Base-by-base conservation (phyloP, 2,329 filamentous ascomycete genomes). In the Pseudogymnoascus verrucosus region DNA sequence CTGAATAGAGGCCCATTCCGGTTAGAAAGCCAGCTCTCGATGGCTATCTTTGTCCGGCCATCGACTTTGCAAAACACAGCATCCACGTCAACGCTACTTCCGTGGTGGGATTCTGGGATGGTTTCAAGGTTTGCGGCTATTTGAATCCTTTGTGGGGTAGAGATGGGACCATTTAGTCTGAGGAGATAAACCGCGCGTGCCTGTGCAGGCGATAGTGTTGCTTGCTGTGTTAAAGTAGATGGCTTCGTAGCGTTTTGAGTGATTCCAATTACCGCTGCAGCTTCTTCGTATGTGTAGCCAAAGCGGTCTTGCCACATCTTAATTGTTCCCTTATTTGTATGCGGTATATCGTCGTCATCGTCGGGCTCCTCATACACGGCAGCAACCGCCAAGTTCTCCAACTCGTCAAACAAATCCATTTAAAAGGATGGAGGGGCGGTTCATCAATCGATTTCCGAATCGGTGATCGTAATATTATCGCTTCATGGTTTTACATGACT, bases 271-370 rank as follows among this genome's bases (percentile, higher is more conserved):
- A 62, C 1, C 57, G 64, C 44, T 62, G 23, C 37, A 60, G 64
- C 64, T 40, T 76, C 74, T 67, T 78, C 76, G 64, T 77, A 78
- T 1, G 74, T 72, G 64, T 77, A 65, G 12, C 47, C 28, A 21
- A 61, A 65, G 23, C 23, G 34, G 8, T 63, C 23, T 28, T 63
- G 64, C 47, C 36, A 65, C 26, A 16, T 19, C 16, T 51, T 63
- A 37, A 63, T 61, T 28, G 36, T 61, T 28, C 21, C 37, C 44
- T 11, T n/a, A 14, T 54, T 31, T 54, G 23, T 14, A 54, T 28
- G 14, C n/a, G 28, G 23, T 11, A 4, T 16, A 28, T 31, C 44
- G 4, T 28, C 44, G 16, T 75, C 11, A 73, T 66, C 65, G 37
- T 23, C 62, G n/a, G 40, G 40, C 26, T 42, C 44, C 42, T 61